These are phyloP conservation scores for Penicillium cosmopolitanum DNA, from an alignment of 495 filamentous ascomycete species.

Conservation along the genomic window DNA sequence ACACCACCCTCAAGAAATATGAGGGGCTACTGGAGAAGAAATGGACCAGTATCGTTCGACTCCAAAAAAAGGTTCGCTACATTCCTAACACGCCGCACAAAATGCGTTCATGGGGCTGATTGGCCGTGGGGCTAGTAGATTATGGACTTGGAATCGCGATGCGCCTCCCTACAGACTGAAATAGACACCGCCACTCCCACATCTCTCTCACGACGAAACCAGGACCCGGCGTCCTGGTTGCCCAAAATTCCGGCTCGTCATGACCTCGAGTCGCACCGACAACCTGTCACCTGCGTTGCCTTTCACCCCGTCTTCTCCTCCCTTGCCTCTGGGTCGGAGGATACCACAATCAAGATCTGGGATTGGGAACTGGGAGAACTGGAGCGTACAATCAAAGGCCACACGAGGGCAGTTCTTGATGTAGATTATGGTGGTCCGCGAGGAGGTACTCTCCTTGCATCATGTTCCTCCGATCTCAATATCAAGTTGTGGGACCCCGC, in stretches of 20 bases:
- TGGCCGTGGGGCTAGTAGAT: conserved; percentile 58
- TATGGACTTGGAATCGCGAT: conserved; percentile 86
- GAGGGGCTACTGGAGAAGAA: conserved; percentile 85
- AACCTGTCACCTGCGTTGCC: conserved; percentile 82
- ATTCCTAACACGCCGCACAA: background rate
- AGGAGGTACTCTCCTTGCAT: conserved; percentile 83
- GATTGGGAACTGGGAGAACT: conserved; percentile 96
- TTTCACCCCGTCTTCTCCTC: conserved; percentile 95
- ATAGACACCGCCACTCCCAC: conserved; percentile 85
- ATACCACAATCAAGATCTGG: conserved; percentile 96
- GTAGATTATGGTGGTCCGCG: conserved; percentile 91
- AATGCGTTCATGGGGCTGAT: conserved; percentile 5
- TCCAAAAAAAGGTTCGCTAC: conserved; percentile 82
- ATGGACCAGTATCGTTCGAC: conserved; percentile 91
- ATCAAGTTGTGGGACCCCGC: conserved; percentile 97
- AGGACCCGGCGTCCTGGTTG: conserved; percentile 87
- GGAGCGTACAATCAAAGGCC: conserved; percentile 89
- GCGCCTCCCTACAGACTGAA: conserved; percentile 73
- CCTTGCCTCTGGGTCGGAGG: conserved; percentile 90
- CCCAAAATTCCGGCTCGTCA: conserved; percentile 75
- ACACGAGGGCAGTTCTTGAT: conserved; percentile 87
- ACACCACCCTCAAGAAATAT: conserved; percentile 67
- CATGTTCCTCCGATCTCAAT: conserved; percentile 86
- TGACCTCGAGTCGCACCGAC: conserved; percentile 81
- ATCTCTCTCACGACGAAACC: conserved; percentile 73